Evolutionary conservation across 768 basidiomycete species (phyloP).

Genomic region (Cystofilobasidium ferigula): DNA sequence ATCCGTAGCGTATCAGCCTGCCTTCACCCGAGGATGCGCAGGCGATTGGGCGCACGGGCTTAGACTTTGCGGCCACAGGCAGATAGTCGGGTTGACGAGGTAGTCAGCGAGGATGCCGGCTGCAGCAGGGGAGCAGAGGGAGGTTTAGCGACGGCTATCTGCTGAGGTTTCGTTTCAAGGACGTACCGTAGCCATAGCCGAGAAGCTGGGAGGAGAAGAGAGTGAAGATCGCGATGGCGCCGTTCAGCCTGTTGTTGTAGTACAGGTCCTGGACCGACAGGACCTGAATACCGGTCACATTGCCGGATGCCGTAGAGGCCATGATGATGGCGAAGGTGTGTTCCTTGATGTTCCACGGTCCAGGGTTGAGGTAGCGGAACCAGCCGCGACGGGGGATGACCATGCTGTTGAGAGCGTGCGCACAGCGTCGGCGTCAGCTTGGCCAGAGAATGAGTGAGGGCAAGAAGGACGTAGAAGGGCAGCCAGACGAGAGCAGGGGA

Average conservation of each 20-base stretch:
- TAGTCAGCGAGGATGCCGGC: constrained; percentile 7
- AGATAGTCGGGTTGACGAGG: constrained; percentile 27
- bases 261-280: constrained; percentile 16
- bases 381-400: constrained; percentile 29
- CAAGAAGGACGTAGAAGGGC: too few relatives aligned
- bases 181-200: constrained; percentile 34
- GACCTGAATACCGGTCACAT: constrained; percentile 36
- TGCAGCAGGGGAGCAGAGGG: constrained; percentile 23
- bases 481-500: too few relatives aligned
- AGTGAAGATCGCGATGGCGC: constrained; percentile 36
- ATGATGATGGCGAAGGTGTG: constrained; percentile 34
- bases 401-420: too few relatives aligned
- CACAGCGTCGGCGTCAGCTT: too few relatives aligned
- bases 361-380: constrained; percentile 35
- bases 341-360: constrained; percentile 37
- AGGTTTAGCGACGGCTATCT: too few relatives aligned
- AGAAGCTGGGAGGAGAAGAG: constrained; percentile 34
- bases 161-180: too few relatives aligned
- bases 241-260: constrained; percentile 33
- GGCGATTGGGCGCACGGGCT: background rate
- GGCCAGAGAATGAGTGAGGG: too few relatives aligned
- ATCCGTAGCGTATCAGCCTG: too few relatives aligned
- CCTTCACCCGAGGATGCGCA: background rate
- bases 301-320: constrained; percentile 35
- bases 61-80: constrained; percentile 33